Evolutionary conservation across 345 rosid genomes (phyloP).

Genomic region (Reutealis trisperma): DNA sequence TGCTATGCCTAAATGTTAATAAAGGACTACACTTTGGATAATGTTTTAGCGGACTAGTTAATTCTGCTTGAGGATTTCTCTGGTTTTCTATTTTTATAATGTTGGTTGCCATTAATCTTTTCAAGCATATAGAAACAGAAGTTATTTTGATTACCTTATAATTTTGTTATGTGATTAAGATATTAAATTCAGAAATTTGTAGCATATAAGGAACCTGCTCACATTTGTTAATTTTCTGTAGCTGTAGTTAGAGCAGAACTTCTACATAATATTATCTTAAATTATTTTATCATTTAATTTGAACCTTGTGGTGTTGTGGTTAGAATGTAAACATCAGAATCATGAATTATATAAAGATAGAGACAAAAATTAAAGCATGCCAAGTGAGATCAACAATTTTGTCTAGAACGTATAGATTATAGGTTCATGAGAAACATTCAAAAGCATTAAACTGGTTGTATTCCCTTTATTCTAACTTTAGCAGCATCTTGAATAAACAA

Average conservation of each 20-base stretch:
- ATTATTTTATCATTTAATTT: slow-evolving; percentile 22
- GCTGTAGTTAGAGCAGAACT: neutral
- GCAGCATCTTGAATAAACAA: slow-evolving; percentile 13
- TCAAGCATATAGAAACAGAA: neutral
- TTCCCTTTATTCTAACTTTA: slow-evolving; percentile 20
- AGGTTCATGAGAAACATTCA: slow-evolving; percentile 4
- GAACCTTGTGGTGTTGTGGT: slow-evolving; percentile 13
- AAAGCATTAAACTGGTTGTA: slow-evolving; percentile 4
- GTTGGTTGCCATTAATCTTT: neutral
- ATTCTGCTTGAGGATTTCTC: neutral
- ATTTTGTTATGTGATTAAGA: neutral
- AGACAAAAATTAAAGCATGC: slow-evolving; percentile 28
- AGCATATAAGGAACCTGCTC: slow-evolving; percentile 17
- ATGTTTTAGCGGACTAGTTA: neutral
- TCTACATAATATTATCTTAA: slow-evolving; percentile 7
- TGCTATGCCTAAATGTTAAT: neutral
- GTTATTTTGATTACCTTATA: neutral
- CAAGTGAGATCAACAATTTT: slow-evolving; percentile 27
- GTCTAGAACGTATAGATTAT: slow-evolving; percentile 12
- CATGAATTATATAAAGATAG: slow-evolving; percentile 18
- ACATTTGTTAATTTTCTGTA: neutral
- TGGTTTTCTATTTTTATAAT: neutral
- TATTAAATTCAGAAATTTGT: slow-evolving; percentile 3
- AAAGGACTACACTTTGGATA: neutral
- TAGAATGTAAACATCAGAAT: slow-evolving; percentile 40